Evolutionary conservation across 345 rosid genomes (phyloP).

Genomic region (Gossypium bickii): DNA sequence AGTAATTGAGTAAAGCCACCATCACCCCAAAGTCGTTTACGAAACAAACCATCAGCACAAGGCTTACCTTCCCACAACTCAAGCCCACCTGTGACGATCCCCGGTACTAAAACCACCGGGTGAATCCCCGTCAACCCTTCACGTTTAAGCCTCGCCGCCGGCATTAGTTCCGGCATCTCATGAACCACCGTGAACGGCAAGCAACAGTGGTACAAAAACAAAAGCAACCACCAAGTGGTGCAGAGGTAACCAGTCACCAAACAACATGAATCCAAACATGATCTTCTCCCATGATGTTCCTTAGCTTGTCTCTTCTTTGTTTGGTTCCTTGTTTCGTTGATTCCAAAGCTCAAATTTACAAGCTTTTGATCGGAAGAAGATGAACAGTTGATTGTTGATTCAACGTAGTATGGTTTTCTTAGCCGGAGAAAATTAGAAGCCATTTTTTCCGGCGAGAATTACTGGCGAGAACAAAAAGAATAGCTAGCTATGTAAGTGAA

Average conservation of each 20-base stretch:
- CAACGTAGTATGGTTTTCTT: constrained; percentile 41
- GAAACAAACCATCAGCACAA: constrained; percentile 64
- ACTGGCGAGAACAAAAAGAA: neutral
- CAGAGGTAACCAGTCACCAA: constrained; percentile 60
- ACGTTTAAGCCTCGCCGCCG: constrained; percentile 43
- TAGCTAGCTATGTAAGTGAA: constrained; percentile 8
- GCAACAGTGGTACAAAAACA: constrained; percentile 47
- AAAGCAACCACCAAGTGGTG: constrained; percentile 57
- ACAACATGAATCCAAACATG: constrained; percentile 47
- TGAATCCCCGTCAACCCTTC: constrained; percentile 59
- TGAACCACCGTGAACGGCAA: constrained; percentile 42
- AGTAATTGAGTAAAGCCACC: constrained; percentile 49
- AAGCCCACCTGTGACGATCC: constrained; percentile 64
- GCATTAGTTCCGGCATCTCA: constrained; percentile 43
- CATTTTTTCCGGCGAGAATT: constrained; percentile 21
- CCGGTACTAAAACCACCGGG: constrained; percentile 74
- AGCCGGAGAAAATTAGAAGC: constrained; percentile 42
- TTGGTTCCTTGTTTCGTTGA: neutral
- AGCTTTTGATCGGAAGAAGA: constrained; percentile 16
- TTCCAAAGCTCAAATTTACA: constrained; percentile 15
- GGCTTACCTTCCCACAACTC: constrained; percentile 81
- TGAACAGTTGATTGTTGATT: constrained; percentile 29
- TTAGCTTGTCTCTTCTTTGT: constrained; percentile 19
- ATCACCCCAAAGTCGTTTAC: constrained; percentile 75
- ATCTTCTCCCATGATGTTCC: constrained; percentile 34